phyloP scores from a whole-genome alignment of 2,329 filamentous ascomycete species.

The Colletotrichum costaricense region DNA sequence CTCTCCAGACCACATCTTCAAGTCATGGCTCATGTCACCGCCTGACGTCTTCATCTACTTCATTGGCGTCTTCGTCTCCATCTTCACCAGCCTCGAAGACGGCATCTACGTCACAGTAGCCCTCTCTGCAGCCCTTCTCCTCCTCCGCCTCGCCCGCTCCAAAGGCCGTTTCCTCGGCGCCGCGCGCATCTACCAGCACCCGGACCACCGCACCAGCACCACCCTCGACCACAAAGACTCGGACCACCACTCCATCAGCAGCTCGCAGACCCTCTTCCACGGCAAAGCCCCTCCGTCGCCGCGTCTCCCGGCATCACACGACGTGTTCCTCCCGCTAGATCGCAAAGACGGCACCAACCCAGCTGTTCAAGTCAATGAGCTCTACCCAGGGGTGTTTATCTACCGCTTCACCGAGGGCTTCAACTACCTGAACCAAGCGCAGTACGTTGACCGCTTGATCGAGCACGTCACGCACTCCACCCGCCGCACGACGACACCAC shows the following conservation, averaged over 20 bases:
- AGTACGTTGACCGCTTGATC: constrained; percentile 62
- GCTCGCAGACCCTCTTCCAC: constrained; percentile 31
- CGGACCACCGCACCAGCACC: constrained; percentile 36
- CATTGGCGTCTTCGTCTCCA: constrained; percentile 70
- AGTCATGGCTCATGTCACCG: constrained; percentile 82
- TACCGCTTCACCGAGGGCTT: constrained; percentile 67
- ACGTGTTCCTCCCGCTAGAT: constrained; percentile 60
- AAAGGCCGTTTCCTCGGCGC: constrained; percentile 58
- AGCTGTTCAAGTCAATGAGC: constrained; percentile 54
- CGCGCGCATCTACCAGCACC: constrained; percentile 37
- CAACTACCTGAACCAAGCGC: constrained; percentile 66
- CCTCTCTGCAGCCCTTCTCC: constrained; percentile 54
- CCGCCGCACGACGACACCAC: constrained; percentile 42
- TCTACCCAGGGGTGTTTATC: constrained; percentile 65
- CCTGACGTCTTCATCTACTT: constrained; percentile 82
- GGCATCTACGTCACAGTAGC: constrained; percentile 61
- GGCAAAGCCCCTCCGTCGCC: background rate
- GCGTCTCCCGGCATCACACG: background rate
- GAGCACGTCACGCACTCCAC: constrained; percentile 56
- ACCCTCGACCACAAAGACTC: constrained; percentile 4
- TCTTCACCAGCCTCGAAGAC: constrained; percentile 61
- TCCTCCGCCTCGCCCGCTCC: constrained; percentile 57
- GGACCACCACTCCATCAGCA: constrained; percentile 2
- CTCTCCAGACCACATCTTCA: constrained; percentile 77
- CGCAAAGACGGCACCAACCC: constrained; percentile 64